phyloP scores from a whole-genome alignment of 495 filamentous ascomycete species.

The Penicillium paxilli region DNA sequence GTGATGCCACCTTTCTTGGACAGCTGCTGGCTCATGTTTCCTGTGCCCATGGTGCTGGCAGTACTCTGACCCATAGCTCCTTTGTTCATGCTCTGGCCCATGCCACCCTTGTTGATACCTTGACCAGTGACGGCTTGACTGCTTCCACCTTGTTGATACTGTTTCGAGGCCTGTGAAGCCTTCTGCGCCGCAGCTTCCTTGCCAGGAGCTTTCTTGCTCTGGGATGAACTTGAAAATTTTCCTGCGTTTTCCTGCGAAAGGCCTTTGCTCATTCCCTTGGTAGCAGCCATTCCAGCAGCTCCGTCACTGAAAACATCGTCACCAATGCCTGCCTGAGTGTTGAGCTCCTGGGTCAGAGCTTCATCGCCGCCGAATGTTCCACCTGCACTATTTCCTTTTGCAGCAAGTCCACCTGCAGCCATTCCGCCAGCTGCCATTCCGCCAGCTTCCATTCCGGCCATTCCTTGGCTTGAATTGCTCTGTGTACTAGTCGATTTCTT shows the following conservation, averaged over 20 bases:
- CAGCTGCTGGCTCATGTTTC: neutral
- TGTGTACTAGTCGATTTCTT: neutral
- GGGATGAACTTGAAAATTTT: neutral
- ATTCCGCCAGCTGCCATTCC: neutral
- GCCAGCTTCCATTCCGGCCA: neutral
- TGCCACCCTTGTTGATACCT: neutral
- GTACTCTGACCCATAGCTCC: neutral
- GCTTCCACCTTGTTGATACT: constrained; percentile 1
- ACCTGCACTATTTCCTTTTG: neutral
- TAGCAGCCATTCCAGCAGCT: neutral
- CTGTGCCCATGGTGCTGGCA: neutral
- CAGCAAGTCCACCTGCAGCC: neutral
- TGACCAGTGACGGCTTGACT: neutral
- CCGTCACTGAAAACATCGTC: constrained; percentile 14
- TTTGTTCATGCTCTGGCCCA: no score
- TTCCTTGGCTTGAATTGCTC: neutral
- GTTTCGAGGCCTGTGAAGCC: neutral
- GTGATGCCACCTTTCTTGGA: neutral
- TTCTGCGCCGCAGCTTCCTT: neutral
- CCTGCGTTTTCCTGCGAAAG: neutral
- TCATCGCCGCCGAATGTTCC: neutral
- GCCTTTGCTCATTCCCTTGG: neutral
- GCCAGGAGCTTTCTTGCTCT: neutral
- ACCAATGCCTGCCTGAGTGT: constrained; percentile 7
- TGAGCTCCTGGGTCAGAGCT: constrained; percentile 11